A percentile compares a stretch with the other conserved stretches of the same genome.
phyloP scores from a whole-genome alignment of 441 rosid genomes.

The Aleurites moluccanus region DNA sequence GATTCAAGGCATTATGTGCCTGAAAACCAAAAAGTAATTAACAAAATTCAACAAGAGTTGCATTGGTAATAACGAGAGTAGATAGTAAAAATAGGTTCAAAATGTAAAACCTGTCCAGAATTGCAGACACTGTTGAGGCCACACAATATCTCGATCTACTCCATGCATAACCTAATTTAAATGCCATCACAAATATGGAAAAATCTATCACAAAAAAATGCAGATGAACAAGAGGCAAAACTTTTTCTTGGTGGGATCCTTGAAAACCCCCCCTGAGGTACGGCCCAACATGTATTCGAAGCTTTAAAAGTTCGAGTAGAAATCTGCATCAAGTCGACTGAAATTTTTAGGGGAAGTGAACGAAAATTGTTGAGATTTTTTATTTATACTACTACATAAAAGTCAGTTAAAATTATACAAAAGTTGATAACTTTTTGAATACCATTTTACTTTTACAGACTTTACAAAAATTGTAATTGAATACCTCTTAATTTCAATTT shows the following conservation, averaged over 20 bases:
- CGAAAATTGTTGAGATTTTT: too few species aligned
- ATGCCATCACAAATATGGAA: slow-evolving; percentile 29
- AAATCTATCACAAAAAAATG: slow-evolving; percentile 18
- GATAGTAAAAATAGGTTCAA: slow-evolving; percentile 9
- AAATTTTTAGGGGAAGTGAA: too few species aligned
- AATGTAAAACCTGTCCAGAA: slow-evolving; percentile 84
- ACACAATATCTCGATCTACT: slow-evolving; percentile 87
- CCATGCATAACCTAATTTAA: slow-evolving; percentile 88
- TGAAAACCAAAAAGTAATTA: too few species aligned
- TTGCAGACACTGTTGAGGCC: slow-evolving; percentile 95
- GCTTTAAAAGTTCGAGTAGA: slow-evolving; percentile 85
- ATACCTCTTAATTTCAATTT: too few species aligned
- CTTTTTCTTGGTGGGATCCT: slow-evolving; percentile 90
- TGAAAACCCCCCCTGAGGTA: slow-evolving; percentile 78
- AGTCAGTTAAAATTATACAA: too few species aligned
- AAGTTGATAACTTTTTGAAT: too few species aligned
- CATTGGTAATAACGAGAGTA: slow-evolving; percentile 5
- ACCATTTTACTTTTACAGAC: too few species aligned
- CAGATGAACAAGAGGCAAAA: slow-evolving; percentile 33
- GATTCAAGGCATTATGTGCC: neutral
- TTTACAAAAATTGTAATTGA: too few species aligned
- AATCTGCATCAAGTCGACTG: slow-evolving; percentile 93
- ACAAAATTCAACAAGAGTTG: neutral
- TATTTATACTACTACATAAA: too few species aligned
- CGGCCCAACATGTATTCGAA: slow-evolving; percentile 79